Evolutionary conservation across 2,329 filamentous ascomycete species (phyloP), one percentile per base, ranked within the genome.

Genomic region (Lachnellula hyalina): DNA sequence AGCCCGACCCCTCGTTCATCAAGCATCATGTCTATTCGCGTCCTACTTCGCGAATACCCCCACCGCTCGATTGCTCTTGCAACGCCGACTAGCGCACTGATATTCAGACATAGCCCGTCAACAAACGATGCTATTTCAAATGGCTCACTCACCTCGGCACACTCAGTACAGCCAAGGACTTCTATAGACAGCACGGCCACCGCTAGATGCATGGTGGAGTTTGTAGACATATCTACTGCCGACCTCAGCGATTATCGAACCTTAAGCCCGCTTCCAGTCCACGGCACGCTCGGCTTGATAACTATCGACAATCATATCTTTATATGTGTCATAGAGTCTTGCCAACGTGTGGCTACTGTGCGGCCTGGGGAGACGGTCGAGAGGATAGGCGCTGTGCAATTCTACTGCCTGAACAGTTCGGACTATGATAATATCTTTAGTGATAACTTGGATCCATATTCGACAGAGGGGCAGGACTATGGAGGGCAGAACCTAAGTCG

Each of bases 321-420:
- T 70, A 77, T 97, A 15, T 94, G 91, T 58, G 87, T 96, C 54
- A 89, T 97, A 51, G 95, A 89, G 28, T 83, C 85, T 15, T 46
- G 87, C 90, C 38, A 80, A 83, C 84, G 86, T 58, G 90, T 92
- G 5, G 93, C 92, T 15, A 90, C 84, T 1, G 80, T 96, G 47
- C 81, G 91, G 47, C 91, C 91, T 0, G 90, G 90, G 47, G 93
- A 97, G 76, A 93, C 87, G 4, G 86, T 96, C 23, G 89, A 94
- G 73, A 85, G 86, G 70, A 97, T 97, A 65, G 80, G 85, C 57
- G 84, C 82, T 19, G 93, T 96, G 55, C 89, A 94, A 61, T 97
- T 97, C 70, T 90, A 96, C 74, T 97, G 94, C 68, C 75, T 99
- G 57, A 97, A 90, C 70, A 88, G 86, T 65, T 78, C 86, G 41